Conservation (phyloP, 495 filamentous ascomycete species). For the Gamarada debralockiae region DNA sequence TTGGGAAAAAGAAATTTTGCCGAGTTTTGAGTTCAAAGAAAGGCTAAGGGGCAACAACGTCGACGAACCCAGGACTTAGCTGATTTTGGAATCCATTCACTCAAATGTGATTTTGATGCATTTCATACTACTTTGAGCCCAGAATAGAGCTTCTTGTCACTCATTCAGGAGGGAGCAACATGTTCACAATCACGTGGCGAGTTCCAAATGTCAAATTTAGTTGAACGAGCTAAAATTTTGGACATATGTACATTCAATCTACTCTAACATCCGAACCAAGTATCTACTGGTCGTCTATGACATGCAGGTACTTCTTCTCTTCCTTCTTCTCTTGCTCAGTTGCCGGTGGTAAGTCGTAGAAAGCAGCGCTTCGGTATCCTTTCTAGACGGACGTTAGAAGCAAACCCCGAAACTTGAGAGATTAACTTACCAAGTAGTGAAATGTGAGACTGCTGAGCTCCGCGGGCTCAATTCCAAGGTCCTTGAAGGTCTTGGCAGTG, state of each 20-base stretch:
- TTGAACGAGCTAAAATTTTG: conserved; percentile 3
- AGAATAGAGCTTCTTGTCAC: no score
- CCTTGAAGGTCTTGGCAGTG: conserved; percentile 90
- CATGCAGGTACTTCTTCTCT: conserved; percentile 94
- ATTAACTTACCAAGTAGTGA: conserved; percentile 78
- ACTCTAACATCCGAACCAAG: conserved; percentile 3
- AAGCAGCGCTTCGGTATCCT: conserved; percentile 75
- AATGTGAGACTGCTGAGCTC: conserved; percentile 81
- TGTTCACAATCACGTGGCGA: no score
- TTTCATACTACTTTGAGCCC: no score
- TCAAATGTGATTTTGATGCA: no score
- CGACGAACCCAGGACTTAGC: no score
- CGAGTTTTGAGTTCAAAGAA: no score
- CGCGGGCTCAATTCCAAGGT: conserved; percentile 81
- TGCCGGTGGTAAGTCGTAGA: conserved; percentile 89
- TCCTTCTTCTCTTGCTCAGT: conserved; percentile 92
- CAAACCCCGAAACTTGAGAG: conserved; percentile 10
- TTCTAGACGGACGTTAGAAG: conserved; percentile 48
- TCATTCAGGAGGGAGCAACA: no score
- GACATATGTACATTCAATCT: conserved; percentile 18
- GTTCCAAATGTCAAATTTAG: no score
- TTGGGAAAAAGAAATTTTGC: no score
- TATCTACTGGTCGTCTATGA: conserved; percentile 77
- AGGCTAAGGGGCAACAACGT: no score
- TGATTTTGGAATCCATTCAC: no score